Conservation (phyloP, 768 basidiomycete genomes). For the Strobilomyces echinocephalus region DNA sequence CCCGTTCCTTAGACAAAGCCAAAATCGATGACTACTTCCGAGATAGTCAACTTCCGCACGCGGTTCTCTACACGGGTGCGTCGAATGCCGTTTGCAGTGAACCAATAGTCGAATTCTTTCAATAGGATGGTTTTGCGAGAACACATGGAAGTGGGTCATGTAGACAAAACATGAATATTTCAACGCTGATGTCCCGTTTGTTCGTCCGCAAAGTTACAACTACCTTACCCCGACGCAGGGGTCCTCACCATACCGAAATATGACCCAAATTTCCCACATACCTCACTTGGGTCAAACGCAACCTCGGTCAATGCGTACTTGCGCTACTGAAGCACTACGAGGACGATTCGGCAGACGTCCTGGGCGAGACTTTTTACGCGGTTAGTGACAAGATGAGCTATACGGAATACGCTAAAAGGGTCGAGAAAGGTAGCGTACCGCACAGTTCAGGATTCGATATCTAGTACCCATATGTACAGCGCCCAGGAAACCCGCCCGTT, state of each 20-base stretch:
- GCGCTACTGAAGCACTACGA: constrained; percentile 24
- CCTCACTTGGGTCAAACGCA: constrained; percentile 22
- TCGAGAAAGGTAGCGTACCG: constrained; percentile 14
- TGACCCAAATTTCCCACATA: constrained; percentile 16
- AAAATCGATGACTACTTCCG: constrained; percentile 23
- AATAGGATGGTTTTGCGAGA: constrained; percentile 26
- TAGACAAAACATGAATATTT: neutral
- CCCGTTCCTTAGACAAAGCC: constrained; percentile 18
- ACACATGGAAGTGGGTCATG: constrained; percentile 19
- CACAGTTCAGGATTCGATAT: neutral
- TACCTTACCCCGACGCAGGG: constrained; percentile 6
- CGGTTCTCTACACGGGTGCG: constrained; percentile 20
- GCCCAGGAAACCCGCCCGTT: constrained; percentile 26
- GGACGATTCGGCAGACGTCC: constrained; percentile 13
- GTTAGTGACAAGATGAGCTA: constrained; percentile 23
- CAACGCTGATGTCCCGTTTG: neutral
- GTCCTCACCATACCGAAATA: constrained; percentile 17
- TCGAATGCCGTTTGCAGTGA: neutral
- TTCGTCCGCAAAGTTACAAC: neutral
- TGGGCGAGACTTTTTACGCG: constrained; percentile 25
- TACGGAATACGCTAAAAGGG: constrained; percentile 8
- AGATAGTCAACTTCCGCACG: constrained; percentile 14
- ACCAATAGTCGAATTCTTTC: neutral
- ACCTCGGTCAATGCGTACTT: constrained; percentile 21
- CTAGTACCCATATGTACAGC: constrained; percentile 6